phyloP scores from a whole-genome alignment of 139 green algal species.

The Chlamydomonas sp. region DNA sequence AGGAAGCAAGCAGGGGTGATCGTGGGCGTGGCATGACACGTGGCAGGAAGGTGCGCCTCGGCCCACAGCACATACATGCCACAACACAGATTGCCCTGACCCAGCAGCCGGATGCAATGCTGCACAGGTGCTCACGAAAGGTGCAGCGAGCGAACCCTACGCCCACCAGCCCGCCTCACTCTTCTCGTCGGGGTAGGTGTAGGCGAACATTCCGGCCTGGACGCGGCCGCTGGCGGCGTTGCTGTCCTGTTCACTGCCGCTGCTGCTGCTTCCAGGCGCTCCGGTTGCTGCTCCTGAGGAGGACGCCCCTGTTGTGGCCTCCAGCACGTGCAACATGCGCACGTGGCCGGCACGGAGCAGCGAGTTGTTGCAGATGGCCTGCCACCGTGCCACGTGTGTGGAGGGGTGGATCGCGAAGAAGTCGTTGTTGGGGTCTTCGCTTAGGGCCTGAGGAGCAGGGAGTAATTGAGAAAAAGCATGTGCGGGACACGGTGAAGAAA shows the following conservation, averaged over 20 bases:
- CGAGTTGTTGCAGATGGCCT: conserved; percentile 2
- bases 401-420: background rate
- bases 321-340: background rate
- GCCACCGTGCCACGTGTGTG: background rate
- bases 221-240: too few species aligned
- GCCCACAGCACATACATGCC: too few species aligned
- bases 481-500: too few species aligned
- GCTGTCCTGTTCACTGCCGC: background rate
- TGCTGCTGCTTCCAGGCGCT: background rate
- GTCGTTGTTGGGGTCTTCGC: conserved; percentile 17
- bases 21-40: too few species aligned
- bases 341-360: conserved; percentile 5
- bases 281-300: background rate
- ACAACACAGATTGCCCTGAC: background rate
- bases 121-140: background rate
- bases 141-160: too few species aligned
- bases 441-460: too few species aligned
- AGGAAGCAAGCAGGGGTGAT: too few species aligned
- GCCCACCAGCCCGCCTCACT: background rate
- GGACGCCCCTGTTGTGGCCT: background rate
- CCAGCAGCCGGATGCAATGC: background rate
- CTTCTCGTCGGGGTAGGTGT: conserved; percentile 23
- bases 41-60: too few species aligned
- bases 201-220: background rate
- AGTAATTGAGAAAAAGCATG: too few species aligned